phyloP scores from a whole-genome alignment of 192 early-diverging fungal genomes.

The Entophlyctis luteolus region DNA sequence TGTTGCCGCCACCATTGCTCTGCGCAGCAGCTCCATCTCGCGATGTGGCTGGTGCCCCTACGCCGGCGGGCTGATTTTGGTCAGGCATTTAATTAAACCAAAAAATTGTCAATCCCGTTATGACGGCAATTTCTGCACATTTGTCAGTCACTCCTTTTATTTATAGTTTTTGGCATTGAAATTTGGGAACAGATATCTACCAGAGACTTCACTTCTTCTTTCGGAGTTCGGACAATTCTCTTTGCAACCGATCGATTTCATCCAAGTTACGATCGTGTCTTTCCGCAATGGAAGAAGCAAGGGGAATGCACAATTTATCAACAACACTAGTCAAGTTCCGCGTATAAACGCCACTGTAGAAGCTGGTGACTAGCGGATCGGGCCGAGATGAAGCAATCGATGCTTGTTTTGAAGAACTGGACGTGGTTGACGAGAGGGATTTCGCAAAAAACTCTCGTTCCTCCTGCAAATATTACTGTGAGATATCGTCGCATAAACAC shows the following conservation, averaged over 20 bases:
- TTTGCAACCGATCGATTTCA: conserved; percentile 17
- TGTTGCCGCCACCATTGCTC: neutral
- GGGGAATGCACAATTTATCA: conserved; percentile 31
- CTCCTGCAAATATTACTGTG: neutral
- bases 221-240: neutral
- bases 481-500: neutral
- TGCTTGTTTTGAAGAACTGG: neutral
- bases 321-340: conserved; percentile 23
- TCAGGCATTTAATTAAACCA: no score
- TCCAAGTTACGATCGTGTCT: conserved; percentile 25
- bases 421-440: neutral
- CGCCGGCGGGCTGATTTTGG: no score
- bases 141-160: no score
- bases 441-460: conserved; percentile 12
- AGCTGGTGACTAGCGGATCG: conserved; percentile 4
- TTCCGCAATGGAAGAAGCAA: conserved; percentile 18
- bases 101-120: no score
- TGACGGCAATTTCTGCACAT: no score
- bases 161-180: no score
- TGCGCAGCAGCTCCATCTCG: no score
- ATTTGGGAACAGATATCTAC: no score
- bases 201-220: no score
- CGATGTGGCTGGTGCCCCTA: no score
- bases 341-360: conserved; percentile 29
- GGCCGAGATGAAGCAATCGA: neutral